A percentile compares a stretch with the other conserved stretches of the same genome.
Conservation (phyloP, 345 rosid species). For the Hirschfeldia incana region DNA sequence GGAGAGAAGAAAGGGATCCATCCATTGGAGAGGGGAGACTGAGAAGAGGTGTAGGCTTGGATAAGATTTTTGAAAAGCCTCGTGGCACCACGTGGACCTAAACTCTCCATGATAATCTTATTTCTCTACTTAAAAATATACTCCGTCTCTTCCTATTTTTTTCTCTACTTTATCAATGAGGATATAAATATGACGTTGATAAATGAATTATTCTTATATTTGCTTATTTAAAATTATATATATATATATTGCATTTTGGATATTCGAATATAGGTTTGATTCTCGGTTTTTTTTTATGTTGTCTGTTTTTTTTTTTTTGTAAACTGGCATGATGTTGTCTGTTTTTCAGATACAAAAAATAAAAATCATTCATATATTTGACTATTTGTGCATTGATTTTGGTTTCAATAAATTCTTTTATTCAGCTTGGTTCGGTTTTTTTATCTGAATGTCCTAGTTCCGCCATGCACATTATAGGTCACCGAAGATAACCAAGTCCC, state of each 20-base stretch:
- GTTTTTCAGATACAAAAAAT: neutral
- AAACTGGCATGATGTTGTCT: neutral
- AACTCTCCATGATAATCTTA: neutral
- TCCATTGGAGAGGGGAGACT: conserved; percentile 29
- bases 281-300: neutral
- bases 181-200: no score
- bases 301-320: neutral
- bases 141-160: neutral
- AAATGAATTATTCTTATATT: no score
- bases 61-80: conserved; percentile 36
- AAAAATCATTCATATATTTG: no score
- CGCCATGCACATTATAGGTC: neutral
- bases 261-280: no score
- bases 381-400: neutral
- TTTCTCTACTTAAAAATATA: neutral
- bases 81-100: conserved; percentile 35
- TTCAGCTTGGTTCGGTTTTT: no score
- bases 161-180: neutral
- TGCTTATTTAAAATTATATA: no score
- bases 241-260: neutral
- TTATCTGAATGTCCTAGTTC: no score
- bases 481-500: neutral
- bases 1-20: conserved; percentile 19
- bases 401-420: neutral
- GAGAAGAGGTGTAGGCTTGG: conserved; percentile 9